These are phyloP conservation scores for Auriscalpium orientale DNA, from an alignment of 768 basidiomycete genomes.

Conservation along the genomic window DNA sequence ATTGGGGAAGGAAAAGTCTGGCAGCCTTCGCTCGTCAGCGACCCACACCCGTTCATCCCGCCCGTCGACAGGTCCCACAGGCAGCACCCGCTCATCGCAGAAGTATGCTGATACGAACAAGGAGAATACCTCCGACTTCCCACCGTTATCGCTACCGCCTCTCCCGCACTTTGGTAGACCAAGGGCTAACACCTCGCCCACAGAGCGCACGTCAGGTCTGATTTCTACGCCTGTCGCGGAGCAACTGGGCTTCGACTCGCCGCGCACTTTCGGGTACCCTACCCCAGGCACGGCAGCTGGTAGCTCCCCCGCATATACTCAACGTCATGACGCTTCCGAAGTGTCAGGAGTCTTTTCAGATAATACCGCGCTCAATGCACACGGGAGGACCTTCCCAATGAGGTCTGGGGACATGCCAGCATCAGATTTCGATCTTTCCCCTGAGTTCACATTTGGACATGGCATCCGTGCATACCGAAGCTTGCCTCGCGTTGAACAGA, in stretches of 20 bases:
- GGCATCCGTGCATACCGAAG: slow-evolving; percentile 23
- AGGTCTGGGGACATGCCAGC: slow-evolving; percentile 3
- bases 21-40: not conserved
- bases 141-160: not conserved
- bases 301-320: too few relatives aligned
- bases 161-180: slow-evolving; percentile 12
- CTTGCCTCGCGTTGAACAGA: slow-evolving; percentile 20
- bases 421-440: not conserved
- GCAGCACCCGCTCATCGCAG: slow-evolving; percentile 25
- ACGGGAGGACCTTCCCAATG: slow-evolving; percentile 17
- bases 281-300: slow-evolving; percentile 24
- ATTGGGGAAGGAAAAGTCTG: slow-evolving; percentile 13
- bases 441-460: slow-evolving; percentile 18
- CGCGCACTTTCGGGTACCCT: slow-evolving; percentile 33
- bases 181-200: not conserved
- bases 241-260: slow-evolving; percentile 25
- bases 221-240: slow-evolving; percentile 22
- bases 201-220: not conserved
- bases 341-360: too few relatives aligned
- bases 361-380: slow-evolving; percentile 11
- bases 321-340: too few relatives aligned
- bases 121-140: not conserved
- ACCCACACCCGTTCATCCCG: slow-evolving; percentile 14
- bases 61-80: slow-evolving; percentile 14
- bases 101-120: slow-evolving; percentile 18